Conservation (phyloP, 1,284 basidiomycete genomes). For the Termitomyces sp. region DNA sequence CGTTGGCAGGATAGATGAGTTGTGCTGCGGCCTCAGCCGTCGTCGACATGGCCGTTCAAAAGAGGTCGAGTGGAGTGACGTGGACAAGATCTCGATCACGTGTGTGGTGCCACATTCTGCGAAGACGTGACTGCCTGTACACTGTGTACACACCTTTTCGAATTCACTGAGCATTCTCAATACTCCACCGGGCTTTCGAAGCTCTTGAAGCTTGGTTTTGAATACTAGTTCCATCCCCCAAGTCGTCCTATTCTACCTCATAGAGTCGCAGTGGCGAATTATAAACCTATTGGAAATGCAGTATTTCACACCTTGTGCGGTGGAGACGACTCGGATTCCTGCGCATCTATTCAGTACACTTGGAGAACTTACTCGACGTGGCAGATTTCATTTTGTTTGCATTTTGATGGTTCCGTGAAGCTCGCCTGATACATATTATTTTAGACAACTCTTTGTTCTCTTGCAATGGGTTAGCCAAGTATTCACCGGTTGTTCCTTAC, state of each 20-base stretch:
- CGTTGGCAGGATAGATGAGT: slow-evolving; percentile 67
- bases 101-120: not conserved
- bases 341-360: no score
- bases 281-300: not conserved
- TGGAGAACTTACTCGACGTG: no score
- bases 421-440: not conserved
- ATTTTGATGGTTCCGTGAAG: not conserved
- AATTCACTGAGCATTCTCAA: no score
- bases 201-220: not conserved
- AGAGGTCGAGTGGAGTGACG: slow-evolving; percentile 7
- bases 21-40: slow-evolving; percentile 49
- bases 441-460: not conserved
- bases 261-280: not conserved
- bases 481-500: not conserved
- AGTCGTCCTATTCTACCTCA: not conserved
- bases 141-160: no score
- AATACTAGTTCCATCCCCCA: not conserved
- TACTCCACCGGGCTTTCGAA: no score
- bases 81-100: slow-evolving; percentile 6
- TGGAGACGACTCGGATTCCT: no score
- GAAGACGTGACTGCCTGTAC: no score
- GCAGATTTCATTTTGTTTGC: not conserved
- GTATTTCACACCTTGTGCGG: no score
- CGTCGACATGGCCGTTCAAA: slow-evolving; percentile 29
- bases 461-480: not conserved